phyloP scores from a whole-genome alignment of 768 basidiomycete genomes.

The Mycena rebaudengoi region DNA sequence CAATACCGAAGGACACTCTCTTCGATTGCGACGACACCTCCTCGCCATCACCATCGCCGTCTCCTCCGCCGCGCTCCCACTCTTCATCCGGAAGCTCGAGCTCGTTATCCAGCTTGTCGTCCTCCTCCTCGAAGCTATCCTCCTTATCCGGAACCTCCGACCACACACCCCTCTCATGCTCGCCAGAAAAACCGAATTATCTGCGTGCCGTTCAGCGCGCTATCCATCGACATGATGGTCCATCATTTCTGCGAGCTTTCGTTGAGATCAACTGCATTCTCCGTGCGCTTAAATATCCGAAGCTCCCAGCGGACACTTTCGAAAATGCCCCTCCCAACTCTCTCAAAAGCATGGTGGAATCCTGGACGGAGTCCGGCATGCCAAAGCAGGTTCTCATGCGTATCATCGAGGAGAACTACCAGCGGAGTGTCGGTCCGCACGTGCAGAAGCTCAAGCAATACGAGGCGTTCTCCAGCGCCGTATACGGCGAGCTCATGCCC shows the following conservation, averaged over 20 bases:
- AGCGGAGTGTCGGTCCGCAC: conserved; percentile 91
- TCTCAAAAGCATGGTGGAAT: conserved; percentile 54
- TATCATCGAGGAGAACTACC: conserved; percentile 91
- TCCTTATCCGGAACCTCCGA: conserved; percentile 42
- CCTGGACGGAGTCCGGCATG: conserved; percentile 63
- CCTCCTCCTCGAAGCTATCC: conserved; percentile 37
- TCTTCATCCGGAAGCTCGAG: conserved; percentile 31
- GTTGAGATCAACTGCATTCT: conserved; percentile 68
- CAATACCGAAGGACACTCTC: conserved; percentile 60
- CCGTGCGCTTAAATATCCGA: conserved; percentile 71
- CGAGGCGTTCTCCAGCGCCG: conserved; percentile 82
- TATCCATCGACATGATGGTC: conserved; percentile 74
- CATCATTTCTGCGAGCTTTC: conserved; percentile 72
- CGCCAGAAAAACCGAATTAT: conserved; percentile 43
- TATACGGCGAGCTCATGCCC: conserved; percentile 92
- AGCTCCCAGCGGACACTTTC: conserved; percentile 60
- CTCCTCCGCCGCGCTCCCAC: conserved; percentile 49
- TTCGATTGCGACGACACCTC: conserved; percentile 44
- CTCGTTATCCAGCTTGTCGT: conserved; percentile 36
- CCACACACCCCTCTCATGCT: conserved; percentile 32
- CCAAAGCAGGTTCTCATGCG: conserved; percentile 75
- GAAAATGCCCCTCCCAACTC: conserved; percentile 53
- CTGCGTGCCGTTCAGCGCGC: conserved; percentile 76
- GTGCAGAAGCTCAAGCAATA: conserved; percentile 84
- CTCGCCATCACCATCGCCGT: conserved; percentile 45